These are phyloP conservation scores for Ulota crispa DNA, from an alignment of 225 moss, liverwort and hornwort species.

Conservation along the genomic window DNA sequence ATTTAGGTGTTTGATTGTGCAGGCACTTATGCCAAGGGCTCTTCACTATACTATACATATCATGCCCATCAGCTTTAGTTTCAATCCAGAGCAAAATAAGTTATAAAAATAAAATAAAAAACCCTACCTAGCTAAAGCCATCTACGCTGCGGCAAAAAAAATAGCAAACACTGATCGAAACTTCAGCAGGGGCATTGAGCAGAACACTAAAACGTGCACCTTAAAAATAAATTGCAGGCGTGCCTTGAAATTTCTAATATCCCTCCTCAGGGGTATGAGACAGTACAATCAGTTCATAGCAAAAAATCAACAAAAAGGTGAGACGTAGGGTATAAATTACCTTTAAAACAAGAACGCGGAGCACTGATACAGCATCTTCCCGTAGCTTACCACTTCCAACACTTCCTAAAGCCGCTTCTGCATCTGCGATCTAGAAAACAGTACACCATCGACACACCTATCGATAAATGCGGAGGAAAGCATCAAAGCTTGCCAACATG, in stretches of 20 bases:
- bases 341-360: constrained; percentile 70
- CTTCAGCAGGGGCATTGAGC: neutral
- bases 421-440: constrained; percentile 73
- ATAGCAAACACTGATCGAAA: neutral
- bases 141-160: neutral
- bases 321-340: constrained; percentile 27
- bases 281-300: neutral
- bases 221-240: neutral
- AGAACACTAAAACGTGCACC: neutral
- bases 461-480: neutral
- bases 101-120: neutral
- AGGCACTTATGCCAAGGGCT: neutral
- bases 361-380: constrained; percentile 68
- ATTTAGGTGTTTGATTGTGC: neutral
- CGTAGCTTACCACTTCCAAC: constrained; percentile 87
- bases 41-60: neutral
- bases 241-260: neutral
- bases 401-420: constrained; percentile 70
- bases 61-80: neutral
- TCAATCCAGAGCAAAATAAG: neutral
- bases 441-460: constrained; percentile 14
- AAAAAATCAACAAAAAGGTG: neutral
- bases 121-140: neutral
- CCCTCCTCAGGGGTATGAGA: neutral
- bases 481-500: neutral